These are phyloP conservation scores for Fusarium virguliforme DNA, from an alignment of 2,329 filamentous ascomycete genomes.

Conservation along the genomic window DNA sequence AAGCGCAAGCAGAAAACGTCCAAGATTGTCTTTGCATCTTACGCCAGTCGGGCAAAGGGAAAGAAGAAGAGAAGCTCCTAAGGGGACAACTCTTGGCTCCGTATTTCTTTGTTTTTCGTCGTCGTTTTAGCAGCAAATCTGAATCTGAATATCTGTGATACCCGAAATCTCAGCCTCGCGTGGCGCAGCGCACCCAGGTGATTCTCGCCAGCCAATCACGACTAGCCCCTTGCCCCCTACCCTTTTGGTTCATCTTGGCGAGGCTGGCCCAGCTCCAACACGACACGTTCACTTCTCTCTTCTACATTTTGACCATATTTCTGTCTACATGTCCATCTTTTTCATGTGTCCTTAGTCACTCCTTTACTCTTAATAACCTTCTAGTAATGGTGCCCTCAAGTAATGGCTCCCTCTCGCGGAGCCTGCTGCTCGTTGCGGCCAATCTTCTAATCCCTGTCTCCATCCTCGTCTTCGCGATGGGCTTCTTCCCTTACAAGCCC, in stretches of 20 bases:
- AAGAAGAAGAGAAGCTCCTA: slow-evolving; percentile 59
- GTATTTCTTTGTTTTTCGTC: slow-evolving; percentile 28
- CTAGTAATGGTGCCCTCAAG: slow-evolving; percentile 49
- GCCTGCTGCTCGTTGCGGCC: slow-evolving; percentile 72
- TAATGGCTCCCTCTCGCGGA: slow-evolving; percentile 52
- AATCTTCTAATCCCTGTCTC: slow-evolving; percentile 85
- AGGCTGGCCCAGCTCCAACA: slow-evolving; percentile 48
- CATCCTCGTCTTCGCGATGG: slow-evolving; percentile 83
- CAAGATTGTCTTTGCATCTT: slow-evolving; percentile 74
- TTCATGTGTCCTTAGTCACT: slow-evolving; percentile 31
- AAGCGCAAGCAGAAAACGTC: slow-evolving; percentile 72
- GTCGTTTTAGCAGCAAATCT: slow-evolving; percentile 50
- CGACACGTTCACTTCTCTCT: slow-evolving; percentile 49
- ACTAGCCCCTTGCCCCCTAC: slow-evolving; percentile 23
- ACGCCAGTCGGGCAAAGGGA: slow-evolving; percentile 66
- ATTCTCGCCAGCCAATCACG: slow-evolving; percentile 40
- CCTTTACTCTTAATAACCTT: slow-evolving; percentile 21
- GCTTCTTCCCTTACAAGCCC: slow-evolving; percentile 98
- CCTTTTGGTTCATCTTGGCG: slow-evolving; percentile 46
- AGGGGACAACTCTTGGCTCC: slow-evolving; percentile 12
- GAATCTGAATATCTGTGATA: slow-evolving; percentile 50
- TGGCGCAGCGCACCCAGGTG: slow-evolving; percentile 40
- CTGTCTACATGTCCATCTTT: slow-evolving; percentile 18
- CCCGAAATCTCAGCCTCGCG: slow-evolving; percentile 51
- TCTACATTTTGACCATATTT: slow-evolving; percentile 29